These are phyloP conservation scores for Pseudocercospora cruenta DNA, from an alignment of 2,329 filamentous ascomycete genomes.

Conservation along the genomic window DNA sequence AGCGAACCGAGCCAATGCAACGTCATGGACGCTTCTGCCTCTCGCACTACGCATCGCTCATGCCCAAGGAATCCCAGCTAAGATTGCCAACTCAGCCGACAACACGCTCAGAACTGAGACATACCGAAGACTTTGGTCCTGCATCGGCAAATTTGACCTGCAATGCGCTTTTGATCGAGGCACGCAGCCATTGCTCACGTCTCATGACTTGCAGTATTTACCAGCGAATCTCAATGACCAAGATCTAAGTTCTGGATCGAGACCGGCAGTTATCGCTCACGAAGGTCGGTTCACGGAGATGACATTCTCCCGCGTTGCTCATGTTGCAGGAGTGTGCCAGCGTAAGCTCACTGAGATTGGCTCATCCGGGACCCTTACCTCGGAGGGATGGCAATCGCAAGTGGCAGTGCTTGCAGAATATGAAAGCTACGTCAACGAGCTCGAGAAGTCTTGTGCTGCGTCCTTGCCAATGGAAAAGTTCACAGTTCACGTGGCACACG, in stretches of 20 bases:
- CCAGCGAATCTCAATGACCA: conserved; percentile 11
- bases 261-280: background rate
- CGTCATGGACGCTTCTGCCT: conserved; percentile 16
- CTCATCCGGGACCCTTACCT: background rate
- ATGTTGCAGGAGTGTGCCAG: conserved; percentile 13
- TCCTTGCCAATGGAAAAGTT: background rate
- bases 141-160: conserved; percentile 17
- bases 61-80: conserved; percentile 10
- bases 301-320: conserved; percentile 5
- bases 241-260: background rate
- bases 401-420: conserved; percentile 5
- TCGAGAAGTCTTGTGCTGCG: background rate
- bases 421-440: conserved; percentile 6
- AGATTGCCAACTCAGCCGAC: background rate
- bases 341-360: conserved; percentile 13
- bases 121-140: conserved; percentile 13
- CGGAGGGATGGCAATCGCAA: conserved; percentile 1
- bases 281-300: conserved; percentile 12
- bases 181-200: conserved; percentile 8
- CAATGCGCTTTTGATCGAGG: conserved; percentile 20
- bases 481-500: conserved; percentile 9
- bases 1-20: conserved; percentile 17
- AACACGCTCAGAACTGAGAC: conserved; percentile 5
- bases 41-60: conserved; percentile 13
- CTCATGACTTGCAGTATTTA: background rate